Evolutionary conservation across 2,329 filamentous ascomycete genomes (phyloP), one percentile per base, ranked within the genome.

Genomic region (Cercospora sp.): DNA sequence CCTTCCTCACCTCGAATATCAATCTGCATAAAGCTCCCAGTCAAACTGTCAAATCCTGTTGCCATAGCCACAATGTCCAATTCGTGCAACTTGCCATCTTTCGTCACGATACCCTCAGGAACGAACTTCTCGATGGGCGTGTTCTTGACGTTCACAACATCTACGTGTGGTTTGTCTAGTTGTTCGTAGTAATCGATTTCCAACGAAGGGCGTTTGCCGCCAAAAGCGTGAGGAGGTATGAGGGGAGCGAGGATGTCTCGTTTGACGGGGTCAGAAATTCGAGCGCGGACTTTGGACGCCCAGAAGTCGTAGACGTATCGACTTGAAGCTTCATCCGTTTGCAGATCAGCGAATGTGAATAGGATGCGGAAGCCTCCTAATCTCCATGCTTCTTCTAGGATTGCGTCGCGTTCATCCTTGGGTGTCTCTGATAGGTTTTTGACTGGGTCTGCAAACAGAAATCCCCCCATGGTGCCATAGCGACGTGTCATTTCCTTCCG

Each of bases 341-440:
- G 67, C 62, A 81, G 80, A 66, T 90, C 87, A 60, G 83, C 82
- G 77, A 88, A 89, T 3, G 80, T 75, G 0, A 87, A 78, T 83
- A 85, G 86, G 74, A 81, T 86, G 0, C 78, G 78, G 77, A 88
- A 88, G 1, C 86, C 87, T 1, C 86, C 87, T 2, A 77, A 60
- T 23, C 59, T 59, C 82, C 84, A 89, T 7, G 85, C 74, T 4
- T 78, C 68, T 69, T 87, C 81, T 67, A 83, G 85, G n/a, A 82
- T 76, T 0, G 77, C 79, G 69, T 83, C 79, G 0, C 84, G 81
- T 65, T 85, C 80, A 60, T 67, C 65, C 23, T 73, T 65, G 12
- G 70, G 70, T n/a, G 64, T 64, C 18, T 69, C 72, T n/a, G 71
- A 51, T 59, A 64, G 28, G 6, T 18, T 18, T 23, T 60, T 63